These are phyloP conservation scores for Atalantia buxifolia DNA, from an alignment of 345 rosid genomes.

Conservation along the genomic window DNA sequence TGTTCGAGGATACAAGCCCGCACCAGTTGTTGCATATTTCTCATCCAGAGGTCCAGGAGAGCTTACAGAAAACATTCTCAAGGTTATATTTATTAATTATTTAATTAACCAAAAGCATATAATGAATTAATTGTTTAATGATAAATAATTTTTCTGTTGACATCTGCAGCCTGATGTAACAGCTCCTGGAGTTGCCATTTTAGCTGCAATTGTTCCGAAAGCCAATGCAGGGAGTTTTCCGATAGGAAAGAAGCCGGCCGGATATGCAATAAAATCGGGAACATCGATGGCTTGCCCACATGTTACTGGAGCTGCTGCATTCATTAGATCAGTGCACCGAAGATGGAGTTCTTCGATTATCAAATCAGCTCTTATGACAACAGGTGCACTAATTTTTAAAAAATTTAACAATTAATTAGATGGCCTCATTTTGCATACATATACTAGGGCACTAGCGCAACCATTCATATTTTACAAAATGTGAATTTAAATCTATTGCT, in stretches of 20 bases:
- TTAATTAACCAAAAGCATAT: too few species aligned
- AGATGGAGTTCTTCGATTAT: slow-evolving; percentile 68
- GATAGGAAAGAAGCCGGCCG: slow-evolving; percentile 27
- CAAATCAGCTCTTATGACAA: slow-evolving; percentile 82
- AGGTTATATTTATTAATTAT: slow-evolving; percentile 35
- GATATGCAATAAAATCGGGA: slow-evolving; percentile 55
- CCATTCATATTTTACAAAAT: too few species aligned
- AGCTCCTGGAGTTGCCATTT: slow-evolving; percentile 83
- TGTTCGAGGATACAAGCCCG: slow-evolving; percentile 45
- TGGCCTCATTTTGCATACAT: too few species aligned
- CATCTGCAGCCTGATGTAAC: slow-evolving; percentile 65
- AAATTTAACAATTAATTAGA: too few species aligned
- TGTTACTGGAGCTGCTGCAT: slow-evolving; percentile 70
- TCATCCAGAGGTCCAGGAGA: slow-evolving; percentile 79
- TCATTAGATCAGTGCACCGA: slow-evolving; percentile 46
- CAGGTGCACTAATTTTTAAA: slow-evolving; percentile 29
- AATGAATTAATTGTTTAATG: too few species aligned
- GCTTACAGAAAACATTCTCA: slow-evolving; percentile 69
- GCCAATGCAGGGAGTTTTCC: slow-evolving; percentile 25
- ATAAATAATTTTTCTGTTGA: background rate
- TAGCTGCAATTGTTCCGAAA: slow-evolving; percentile 59
- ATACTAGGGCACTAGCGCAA: too few species aligned
- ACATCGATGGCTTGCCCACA: slow-evolving; percentile 96
- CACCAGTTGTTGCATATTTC: slow-evolving; percentile 77
- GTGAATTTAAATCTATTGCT: too few species aligned